Evolutionary conservation across 345 rosid species (phyloP).

Genomic region (Camelina sativa): DNA sequence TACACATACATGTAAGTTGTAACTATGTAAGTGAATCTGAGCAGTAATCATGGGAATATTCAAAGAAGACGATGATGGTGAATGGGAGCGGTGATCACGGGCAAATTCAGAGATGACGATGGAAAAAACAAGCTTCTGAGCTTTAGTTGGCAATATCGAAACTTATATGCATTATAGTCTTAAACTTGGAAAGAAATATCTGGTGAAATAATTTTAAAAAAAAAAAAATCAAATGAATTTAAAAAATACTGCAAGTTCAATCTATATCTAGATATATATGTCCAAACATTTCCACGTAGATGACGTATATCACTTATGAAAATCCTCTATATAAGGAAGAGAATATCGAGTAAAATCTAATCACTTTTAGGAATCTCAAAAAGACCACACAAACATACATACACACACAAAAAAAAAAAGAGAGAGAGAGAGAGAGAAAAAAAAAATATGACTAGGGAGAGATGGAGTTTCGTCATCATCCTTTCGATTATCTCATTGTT

Average conservation of each 20-base stretch:
- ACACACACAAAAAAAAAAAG: not conserved
- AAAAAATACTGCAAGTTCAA: not conserved
- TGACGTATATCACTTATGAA: conserved; percentile 15
- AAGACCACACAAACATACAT: conserved; percentile 1
- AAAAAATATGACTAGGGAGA: conserved; percentile 19
- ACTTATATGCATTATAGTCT: conserved; percentile 5
- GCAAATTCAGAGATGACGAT: conserved; percentile 10
- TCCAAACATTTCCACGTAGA: conserved; percentile 37
- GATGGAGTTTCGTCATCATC: conserved; percentile 14
- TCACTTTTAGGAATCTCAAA: conserved; percentile 33
- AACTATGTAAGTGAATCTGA: conserved; percentile 16
- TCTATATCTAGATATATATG: conserved; percentile 14
- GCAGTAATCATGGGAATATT: conserved; percentile 6
- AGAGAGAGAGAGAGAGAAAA: not conserved
- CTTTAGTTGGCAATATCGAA: conserved; percentile 14
- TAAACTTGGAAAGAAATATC: conserved; percentile 4
- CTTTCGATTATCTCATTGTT: conserved; percentile 26
- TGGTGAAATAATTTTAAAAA: not conserved
- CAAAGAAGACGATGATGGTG: not conserved
- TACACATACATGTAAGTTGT: not conserved
- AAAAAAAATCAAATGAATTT: not conserved
- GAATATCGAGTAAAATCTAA: not conserved
- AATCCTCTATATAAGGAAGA: conserved; percentile 41
- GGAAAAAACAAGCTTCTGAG: conserved; percentile 10
- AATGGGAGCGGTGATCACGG: not conserved